Evolutionary conservation across 2,329 filamentous ascomycete genomes (phyloP).

Genomic region (Colletotrichum melonis): DNA sequence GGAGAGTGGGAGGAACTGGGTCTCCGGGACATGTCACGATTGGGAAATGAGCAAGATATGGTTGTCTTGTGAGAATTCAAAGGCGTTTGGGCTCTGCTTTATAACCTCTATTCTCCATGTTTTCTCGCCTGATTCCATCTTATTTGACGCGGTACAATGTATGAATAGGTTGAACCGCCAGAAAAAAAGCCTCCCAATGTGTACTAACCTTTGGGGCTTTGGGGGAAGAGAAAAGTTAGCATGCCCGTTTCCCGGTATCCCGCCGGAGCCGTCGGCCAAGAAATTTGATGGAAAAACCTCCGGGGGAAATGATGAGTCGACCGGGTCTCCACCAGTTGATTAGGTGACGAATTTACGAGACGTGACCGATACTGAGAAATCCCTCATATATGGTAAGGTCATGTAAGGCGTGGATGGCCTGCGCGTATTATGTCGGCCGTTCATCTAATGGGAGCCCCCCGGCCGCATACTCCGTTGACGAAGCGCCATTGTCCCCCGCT

Average conservation of each 20-base stretch:
- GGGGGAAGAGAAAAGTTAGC: not conserved
- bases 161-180: slow-evolving; percentile 16
- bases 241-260: not conserved
- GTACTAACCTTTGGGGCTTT: too few species aligned
- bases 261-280: not conserved
- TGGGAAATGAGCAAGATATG: slow-evolving; percentile 19
- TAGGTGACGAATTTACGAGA: not conserved
- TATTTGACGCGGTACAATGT: slow-evolving; percentile 6
- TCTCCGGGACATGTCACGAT: slow-evolving; percentile 25
- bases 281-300: not conserved
- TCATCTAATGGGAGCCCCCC: not conserved
- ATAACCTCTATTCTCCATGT: not conserved
- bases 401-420: too few species aligned
- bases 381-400: too few species aligned
- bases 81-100: slow-evolving; percentile 23
- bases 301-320: not conserved
- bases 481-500: slow-evolving; percentile 12
- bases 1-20: slow-evolving; percentile 1
- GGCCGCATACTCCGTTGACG: slow-evolving; percentile 5
- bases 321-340: not conserved
- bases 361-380: not conserved
- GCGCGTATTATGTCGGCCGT: not conserved
- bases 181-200: not conserved
- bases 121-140: not conserved
- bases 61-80: slow-evolving; percentile 23